These are phyloP conservation scores for Aureococcus anophagefferens DNA, from an alignment of 108 stramenopile species.

Conservation along the genomic window DNA sequence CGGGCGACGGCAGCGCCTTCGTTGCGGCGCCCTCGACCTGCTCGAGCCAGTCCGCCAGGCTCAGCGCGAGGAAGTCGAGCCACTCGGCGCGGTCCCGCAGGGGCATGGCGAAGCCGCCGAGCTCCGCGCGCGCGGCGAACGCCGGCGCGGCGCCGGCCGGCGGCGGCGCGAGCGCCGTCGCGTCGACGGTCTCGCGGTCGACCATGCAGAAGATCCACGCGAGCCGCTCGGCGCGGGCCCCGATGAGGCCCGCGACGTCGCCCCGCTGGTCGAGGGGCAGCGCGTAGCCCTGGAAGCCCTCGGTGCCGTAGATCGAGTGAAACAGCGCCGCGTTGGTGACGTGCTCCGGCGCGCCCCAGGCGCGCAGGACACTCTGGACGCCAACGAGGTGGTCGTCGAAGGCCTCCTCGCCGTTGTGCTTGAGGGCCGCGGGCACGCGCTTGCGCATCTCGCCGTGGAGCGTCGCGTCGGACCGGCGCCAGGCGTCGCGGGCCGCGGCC, in stretches of 20 bases:
- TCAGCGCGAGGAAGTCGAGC: constrained; percentile 60
- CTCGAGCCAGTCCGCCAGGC: constrained; percentile 64
- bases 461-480: no score
- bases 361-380: constrained; percentile 58
- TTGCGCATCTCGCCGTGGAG: no score
- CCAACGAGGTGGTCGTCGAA: constrained; percentile 72
- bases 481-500: no score
- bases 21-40: constrained; percentile 62
- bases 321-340: constrained; percentile 66
- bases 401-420: constrained; percentile 54
- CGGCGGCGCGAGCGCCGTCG: constrained; percentile 28
- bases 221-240: constrained; percentile 50
- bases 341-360: constrained; percentile 44
- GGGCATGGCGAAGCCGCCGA: constrained; percentile 51
- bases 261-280: constrained; percentile 47
- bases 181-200: constrained; percentile 55
- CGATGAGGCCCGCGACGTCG: constrained; percentile 45
- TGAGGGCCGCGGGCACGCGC: no score
- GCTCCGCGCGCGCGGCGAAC: constrained; percentile 50
- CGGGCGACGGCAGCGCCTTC: constrained; percentile 23
- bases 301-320: constrained; percentile 71
- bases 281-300: constrained; percentile 65
- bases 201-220: constrained; percentile 67
- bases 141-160: constrained; percentile 15
- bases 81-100: constrained; percentile 49